Evolutionary conservation across 208 protist genomes (phyloP).

Genomic region (Trypanosoma avium): DNA sequence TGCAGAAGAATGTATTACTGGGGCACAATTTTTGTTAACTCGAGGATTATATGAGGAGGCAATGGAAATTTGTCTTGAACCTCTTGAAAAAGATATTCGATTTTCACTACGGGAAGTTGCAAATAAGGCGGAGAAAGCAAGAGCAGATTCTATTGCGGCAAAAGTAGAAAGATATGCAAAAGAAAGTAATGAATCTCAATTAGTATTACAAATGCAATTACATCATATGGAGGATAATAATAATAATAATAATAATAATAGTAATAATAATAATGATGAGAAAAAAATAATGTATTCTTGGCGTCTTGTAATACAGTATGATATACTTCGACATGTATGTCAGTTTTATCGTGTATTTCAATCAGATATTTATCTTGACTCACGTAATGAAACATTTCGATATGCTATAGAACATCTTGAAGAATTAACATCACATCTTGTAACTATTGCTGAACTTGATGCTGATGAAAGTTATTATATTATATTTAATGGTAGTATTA

Average conservation of each 20-base stretch:
- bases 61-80: conserved; percentile 29
- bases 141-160: neutral
- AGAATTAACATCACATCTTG: conserved; percentile 27
- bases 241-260: neutral
- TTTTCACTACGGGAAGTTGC: conserved; percentile 21
- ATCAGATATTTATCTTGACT: conserved; percentile 34
- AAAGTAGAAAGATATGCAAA: neutral
- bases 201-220: neutral
- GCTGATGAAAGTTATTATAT: conserved; percentile 47
- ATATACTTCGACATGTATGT: conserved; percentile 38
- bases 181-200: conserved; percentile 8
- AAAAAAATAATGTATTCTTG: conserved; percentile 48
- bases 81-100: conserved; percentile 24
- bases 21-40: conserved; percentile 30
- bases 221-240: neutral
- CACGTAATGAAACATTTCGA: conserved; percentile 14
- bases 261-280: neutral
- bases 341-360: conserved; percentile 39
- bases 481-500: conserved; percentile 51
- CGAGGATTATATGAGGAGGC: conserved; percentile 36
- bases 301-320: conserved; percentile 51
- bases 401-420: conserved; percentile 28
- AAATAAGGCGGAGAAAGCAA: neutral
- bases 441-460: conserved; percentile 23
- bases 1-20: conserved; percentile 32